These are phyloP conservation scores for Aspergillus novofumigatus DNA, from an alignment of 2,329 filamentous ascomycete species.

Conservation along the genomic window DNA sequence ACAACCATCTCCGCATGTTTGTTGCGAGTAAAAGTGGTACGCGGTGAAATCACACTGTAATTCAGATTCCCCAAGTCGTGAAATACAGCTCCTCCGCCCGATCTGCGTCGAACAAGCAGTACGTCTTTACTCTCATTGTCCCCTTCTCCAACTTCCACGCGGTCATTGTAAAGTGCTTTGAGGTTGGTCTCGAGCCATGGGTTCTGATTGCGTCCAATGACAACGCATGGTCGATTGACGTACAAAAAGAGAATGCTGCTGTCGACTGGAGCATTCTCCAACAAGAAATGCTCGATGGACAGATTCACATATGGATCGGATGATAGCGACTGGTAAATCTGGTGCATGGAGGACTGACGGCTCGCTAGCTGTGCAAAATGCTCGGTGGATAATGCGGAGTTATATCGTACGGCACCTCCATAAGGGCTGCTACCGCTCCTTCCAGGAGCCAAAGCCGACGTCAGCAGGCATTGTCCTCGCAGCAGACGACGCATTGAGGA, in stretches of 20 bases:
- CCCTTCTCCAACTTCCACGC: constrained; percentile 10
- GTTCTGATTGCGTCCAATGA: constrained; percentile 96
- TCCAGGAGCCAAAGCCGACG: constrained; percentile 10
- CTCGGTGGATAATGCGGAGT: constrained; percentile 27
- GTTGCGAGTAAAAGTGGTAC: constrained; percentile 71
- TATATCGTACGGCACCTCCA: constrained; percentile 17
- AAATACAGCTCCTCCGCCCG: constrained; percentile 88
- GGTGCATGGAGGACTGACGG: constrained; percentile 39
- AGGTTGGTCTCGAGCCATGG: constrained; percentile 92
- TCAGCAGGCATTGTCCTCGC: constrained; percentile 17
- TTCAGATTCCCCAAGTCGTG: constrained; percentile 93
- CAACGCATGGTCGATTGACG: constrained; percentile 77
- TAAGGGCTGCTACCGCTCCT: constrained; percentile 2
- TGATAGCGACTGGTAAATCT: constrained; percentile 68
- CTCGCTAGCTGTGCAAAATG: constrained; percentile 33
- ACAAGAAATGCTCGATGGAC: constrained; percentile 85
- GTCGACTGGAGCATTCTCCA: constrained; percentile 66
- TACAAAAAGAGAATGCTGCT: constrained; percentile 84
- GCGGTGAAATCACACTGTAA: constrained; percentile 85
- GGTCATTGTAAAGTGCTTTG: constrained; percentile 50
- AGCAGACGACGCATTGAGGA: not conserved
- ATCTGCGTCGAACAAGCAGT: constrained; percentile 74
- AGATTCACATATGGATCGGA: constrained; percentile 83
- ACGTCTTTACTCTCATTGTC: constrained; percentile 34
- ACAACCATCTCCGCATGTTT: constrained; percentile 91